Evolutionary conservation across 108 stramenopile species (phyloP), one percentile per base, ranked within the genome.

Genomic region (Nitzschia putrida): DNA sequence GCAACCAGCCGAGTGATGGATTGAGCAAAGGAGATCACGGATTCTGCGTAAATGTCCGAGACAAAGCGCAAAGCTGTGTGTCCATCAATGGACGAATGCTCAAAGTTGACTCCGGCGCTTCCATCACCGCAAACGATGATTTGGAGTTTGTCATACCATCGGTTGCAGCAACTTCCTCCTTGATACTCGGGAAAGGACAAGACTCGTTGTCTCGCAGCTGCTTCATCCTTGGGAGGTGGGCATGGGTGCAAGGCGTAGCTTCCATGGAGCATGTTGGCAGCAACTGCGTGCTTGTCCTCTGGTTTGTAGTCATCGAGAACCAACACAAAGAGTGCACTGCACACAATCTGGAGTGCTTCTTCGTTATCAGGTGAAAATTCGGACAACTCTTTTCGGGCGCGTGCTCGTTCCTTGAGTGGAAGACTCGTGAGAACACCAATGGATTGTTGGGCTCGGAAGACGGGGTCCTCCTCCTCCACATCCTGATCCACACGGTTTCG

Each of bases 101-200:
- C 90, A 83, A 93, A 93, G 73, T 93, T 93, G 70, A 93, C 80
- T 44, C 83, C 83, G 29, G 77, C 68, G 29, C 64, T 81, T 16
- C 83, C 82, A 43, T 85, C 83, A 4, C 61, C 75, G 43, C 79
- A 75, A 11, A 85, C 82, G 50, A 82, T 85, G 8, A 91, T 66
- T 79, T 94, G 93, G 7, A 94, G 66, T 73, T 94, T 94, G 74
- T 94, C 93, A 66, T 94, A 94, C 90, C 90, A 94, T n/a, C 93
- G 85, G 65, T 94, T 94, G 76, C 83, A 83, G 54, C 87, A 91
- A 7, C 87, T 83, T 13, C 93, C 93, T 49, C 47, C 47, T 18
- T 49, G 47, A 49, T 49, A 49, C 47, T 49, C 47, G 6, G 14
- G 29, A 34, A 34, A 34, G 29, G 29, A 34, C 29, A 34, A 34